Conservation (phyloP, 345 rosid species). For the Sapria himalayana region DNA sequence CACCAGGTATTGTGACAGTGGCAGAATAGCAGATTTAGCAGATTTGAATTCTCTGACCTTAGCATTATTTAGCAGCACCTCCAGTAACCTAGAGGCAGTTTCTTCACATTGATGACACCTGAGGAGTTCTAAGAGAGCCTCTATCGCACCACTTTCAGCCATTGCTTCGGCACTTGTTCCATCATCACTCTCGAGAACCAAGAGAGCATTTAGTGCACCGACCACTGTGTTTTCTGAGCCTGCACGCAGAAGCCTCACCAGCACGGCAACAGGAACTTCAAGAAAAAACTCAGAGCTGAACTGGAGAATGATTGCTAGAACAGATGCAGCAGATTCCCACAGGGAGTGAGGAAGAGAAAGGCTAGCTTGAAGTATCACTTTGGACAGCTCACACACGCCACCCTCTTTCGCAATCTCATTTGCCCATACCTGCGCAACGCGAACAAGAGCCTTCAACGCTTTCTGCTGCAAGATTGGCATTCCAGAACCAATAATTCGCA, state of each 20-base stretch:
- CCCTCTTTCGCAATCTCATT: constrained; percentile 95
- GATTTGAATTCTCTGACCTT: constrained; percentile 90
- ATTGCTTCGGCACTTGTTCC: constrained; percentile 94
- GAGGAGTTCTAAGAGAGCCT: constrained; percentile 89
- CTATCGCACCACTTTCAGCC: constrained; percentile 98
- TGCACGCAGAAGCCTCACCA: constrained; percentile 76
- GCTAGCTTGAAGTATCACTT: constrained; percentile 84
- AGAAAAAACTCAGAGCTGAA: constrained; percentile 88
- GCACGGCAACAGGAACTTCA: constrained; percentile 91
- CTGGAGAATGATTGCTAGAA: constrained; percentile 65
- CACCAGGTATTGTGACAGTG: constrained; percentile 82
- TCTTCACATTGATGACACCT: constrained; percentile 95
- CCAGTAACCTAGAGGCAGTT: constrained; percentile 84
- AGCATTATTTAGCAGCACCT: constrained; percentile 83
- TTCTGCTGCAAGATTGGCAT: constrained; percentile 85
- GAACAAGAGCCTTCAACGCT: constrained; percentile 90
- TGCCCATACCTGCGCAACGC: constrained; percentile 79
- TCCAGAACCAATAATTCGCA: constrained; percentile 75
- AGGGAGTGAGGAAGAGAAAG: constrained; percentile 76
- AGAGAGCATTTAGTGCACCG: constrained; percentile 86
- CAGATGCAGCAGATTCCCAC: constrained; percentile 95
- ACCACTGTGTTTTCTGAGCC: constrained; percentile 61
- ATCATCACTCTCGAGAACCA: constrained; percentile 90
- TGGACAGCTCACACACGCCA: constrained; percentile 79
- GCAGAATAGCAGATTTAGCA: constrained; percentile 72